Evolutionary conservation across 495 filamentous ascomycete genomes (phyloP).

Genomic region (Aspergillus olivimuriae): DNA sequence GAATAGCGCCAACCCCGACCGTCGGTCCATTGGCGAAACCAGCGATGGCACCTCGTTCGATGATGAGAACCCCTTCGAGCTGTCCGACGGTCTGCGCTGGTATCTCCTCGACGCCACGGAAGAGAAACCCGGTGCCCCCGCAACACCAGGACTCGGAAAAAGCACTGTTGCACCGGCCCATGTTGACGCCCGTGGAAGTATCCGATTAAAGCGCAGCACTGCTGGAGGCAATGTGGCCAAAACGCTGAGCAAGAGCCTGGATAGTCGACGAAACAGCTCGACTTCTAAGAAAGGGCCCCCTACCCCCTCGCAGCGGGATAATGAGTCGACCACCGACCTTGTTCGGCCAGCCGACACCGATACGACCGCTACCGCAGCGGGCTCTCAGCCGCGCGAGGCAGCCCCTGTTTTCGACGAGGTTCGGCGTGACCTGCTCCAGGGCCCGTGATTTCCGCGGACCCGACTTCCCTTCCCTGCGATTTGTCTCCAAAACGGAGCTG

Average conservation of each 20-base stretch:
- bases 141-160: slow-evolving; percentile 80
- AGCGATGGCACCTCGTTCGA: slow-evolving; percentile 61
- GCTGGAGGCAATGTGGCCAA: slow-evolving; percentile 59
- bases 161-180: slow-evolving; percentile 85
- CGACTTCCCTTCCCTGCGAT: slow-evolving; percentile 8
- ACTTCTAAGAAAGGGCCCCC: slow-evolving; percentile 62
- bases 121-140: slow-evolving; percentile 91
- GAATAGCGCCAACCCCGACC: slow-evolving; percentile 49
- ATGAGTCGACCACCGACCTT: slow-evolving; percentile 33
- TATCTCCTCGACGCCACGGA: slow-evolving; percentile 90
- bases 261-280: slow-evolving; percentile 82
- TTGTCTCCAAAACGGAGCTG: slow-evolving; percentile 13
- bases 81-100: slow-evolving; percentile 94
- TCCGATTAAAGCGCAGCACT: slow-evolving; percentile 48
- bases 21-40: slow-evolving; percentile 44
- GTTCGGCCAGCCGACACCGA: slow-evolving; percentile 29
- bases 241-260: slow-evolving; percentile 77
- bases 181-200: slow-evolving; percentile 75
- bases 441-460: slow-evolving; percentile 31
- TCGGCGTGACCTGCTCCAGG: slow-evolving; percentile 41
- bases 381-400: slow-evolving; percentile 29
- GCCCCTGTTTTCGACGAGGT: slow-evolving; percentile 43
- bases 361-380: slow-evolving; percentile 8
- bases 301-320: slow-evolving; percentile 26
- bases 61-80: slow-evolving; percentile 95